Conservation (phyloP, 495 filamentous ascomycete species). For the Podospora australis region DNA sequence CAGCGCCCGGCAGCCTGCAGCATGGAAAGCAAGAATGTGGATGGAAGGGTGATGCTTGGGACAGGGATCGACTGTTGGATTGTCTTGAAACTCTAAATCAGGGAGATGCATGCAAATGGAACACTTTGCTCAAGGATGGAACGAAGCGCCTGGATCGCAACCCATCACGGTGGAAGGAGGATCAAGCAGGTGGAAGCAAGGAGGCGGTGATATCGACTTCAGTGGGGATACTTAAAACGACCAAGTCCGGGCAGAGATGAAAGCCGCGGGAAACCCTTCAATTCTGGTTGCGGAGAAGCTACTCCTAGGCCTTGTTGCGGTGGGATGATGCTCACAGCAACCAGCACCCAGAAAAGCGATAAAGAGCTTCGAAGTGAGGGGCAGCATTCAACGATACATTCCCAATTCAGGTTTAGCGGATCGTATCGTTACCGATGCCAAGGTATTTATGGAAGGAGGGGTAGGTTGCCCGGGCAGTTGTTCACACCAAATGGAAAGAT, state of each 20-base stretch:
- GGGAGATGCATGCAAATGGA: background rate
- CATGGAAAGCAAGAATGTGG: background rate
- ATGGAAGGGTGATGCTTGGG: background rate
- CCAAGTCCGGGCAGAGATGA: background rate
- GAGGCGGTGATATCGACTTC: background rate
- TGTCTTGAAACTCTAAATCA: background rate
- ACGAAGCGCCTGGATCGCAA: no score
- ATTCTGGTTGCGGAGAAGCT: background rate
- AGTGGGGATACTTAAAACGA: background rate
- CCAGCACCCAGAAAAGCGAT: no score
- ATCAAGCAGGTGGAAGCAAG: background rate
- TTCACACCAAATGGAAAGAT: no score
- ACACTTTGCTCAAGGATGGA: no score
- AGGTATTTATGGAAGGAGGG: no score
- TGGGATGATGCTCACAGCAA: background rate
- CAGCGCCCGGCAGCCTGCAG: slow-evolving; percentile 5
- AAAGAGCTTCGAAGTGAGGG: no score
- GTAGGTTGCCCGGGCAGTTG: no score
- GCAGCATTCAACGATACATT: no score
- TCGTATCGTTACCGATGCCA: no score
- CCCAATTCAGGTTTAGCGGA: no score
- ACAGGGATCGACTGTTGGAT: background rate
- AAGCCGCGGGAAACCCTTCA: no score
- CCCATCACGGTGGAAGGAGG: no score
- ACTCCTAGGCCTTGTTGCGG: background rate